Conservation (phyloP, 345 rosid species). For the Pugionium cornutum region DNA sequence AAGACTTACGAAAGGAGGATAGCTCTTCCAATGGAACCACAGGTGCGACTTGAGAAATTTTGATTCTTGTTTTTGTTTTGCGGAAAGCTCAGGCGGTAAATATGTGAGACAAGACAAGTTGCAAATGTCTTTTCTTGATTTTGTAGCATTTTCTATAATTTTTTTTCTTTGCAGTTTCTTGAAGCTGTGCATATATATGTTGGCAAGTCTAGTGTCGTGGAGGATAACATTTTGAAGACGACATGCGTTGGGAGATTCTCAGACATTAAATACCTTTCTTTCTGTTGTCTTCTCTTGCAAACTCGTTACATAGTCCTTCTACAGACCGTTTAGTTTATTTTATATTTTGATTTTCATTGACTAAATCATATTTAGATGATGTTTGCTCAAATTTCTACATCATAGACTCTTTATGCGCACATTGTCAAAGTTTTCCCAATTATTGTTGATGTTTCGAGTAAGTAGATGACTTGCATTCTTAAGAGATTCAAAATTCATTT, state of each 20-base stretch:
- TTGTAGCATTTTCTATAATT: neutral
- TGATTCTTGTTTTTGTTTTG: constrained; percentile 11
- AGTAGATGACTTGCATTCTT: neutral
- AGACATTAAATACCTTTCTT: constrained; percentile 16
- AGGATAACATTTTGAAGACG: constrained; percentile 28
- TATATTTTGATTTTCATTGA: neutral
- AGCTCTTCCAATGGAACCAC: constrained; percentile 27
- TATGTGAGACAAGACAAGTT: constrained; percentile 17
- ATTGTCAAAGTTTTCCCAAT: neutral
- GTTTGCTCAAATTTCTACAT: neutral
- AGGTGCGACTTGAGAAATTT: constrained; percentile 24
- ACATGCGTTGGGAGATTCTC: constrained; percentile 25
- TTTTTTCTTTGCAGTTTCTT: constrained; percentile 13
- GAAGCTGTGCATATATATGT: constrained; percentile 26
- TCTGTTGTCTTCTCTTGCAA: constrained; percentile 25
- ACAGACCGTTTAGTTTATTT: constrained; percentile 7
- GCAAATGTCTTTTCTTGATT: constrained; percentile 4
- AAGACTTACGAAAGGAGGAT: constrained; percentile 23
- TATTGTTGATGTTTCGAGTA: neutral
- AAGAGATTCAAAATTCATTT: neutral
- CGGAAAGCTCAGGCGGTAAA: neutral
- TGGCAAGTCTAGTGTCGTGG: constrained; percentile 10
- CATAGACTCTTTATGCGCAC: constrained; percentile 8
- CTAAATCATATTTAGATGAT: constrained; percentile 11
- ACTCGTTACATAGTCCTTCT: neutral